phyloP scores from a whole-genome alignment of 169 alveolate genomes.

The Blepharisma undulans region DNA sequence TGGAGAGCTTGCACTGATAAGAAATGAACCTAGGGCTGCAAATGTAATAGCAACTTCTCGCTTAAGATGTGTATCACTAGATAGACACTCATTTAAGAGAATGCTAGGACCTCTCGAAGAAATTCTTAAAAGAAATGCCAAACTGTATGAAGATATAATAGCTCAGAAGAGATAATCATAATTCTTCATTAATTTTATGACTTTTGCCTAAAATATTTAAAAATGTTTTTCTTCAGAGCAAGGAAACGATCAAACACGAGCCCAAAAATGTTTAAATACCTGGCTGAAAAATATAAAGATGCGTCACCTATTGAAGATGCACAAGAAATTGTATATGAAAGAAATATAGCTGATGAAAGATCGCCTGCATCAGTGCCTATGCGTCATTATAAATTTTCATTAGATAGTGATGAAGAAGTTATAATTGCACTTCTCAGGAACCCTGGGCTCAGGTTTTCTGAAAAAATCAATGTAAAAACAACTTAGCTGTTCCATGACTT shows the following conservation, averaged over 20 bases:
- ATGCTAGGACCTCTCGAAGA: conserved; percentile 96
- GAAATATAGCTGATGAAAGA: neutral
- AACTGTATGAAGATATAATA: conserved; percentile 83
- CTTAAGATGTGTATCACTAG: conserved; percentile 88
- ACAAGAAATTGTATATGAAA: neutral
- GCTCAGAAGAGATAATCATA: neutral
- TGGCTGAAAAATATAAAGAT: neutral
- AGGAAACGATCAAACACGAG: neutral
- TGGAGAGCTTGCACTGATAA: conserved; percentile 96
- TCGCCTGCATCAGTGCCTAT: neutral
- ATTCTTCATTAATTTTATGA: neutral
- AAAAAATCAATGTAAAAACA: neutral
- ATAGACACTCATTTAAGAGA: conserved; percentile 93
- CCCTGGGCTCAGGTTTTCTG: neutral
- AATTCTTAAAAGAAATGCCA: conserved; percentile 91
- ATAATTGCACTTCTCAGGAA: neutral
- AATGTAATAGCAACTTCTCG: conserved; percentile 90
- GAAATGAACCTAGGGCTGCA: conserved; percentile 95
- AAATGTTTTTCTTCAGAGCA: neutral
- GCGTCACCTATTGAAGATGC: neutral
- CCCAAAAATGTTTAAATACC: neutral
- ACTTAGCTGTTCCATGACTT: neutral
- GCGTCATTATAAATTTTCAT: neutral
- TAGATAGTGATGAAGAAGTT: neutral
- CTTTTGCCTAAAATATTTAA: neutral